A percentile compares a stretch with the other conserved stretches of the same genome.
phyloP scores from a whole-genome alignment of 176 grass and related monocot species.

The Phyllostachys edulis region DNA sequence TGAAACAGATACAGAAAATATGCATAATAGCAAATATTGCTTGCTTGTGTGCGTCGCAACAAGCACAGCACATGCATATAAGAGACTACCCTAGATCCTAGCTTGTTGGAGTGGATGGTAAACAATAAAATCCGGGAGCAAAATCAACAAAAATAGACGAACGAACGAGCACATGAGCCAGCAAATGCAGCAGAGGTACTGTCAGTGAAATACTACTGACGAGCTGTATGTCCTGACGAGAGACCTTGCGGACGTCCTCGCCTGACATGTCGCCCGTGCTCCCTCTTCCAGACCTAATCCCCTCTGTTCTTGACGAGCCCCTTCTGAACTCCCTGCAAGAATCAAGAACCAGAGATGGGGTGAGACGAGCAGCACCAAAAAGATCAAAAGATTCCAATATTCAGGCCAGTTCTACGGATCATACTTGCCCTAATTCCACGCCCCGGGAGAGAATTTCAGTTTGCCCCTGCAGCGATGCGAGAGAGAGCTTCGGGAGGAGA shows the following conservation, averaged over 20 bases:
- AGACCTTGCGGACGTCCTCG: conserved; percentile 71
- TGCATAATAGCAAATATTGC: not conserved
- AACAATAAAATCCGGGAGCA: not conserved
- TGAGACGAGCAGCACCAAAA: not conserved
- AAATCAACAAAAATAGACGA: not conserved
- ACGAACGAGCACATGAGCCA: not conserved
- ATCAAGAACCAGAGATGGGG: not conserved
- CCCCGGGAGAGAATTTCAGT: not conserved
- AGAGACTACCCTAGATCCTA: not conserved
- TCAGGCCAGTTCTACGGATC: not conserved
- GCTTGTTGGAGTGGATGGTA: not conserved
- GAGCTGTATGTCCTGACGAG: conserved; percentile 57
- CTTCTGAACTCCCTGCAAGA: conserved; percentile 5
- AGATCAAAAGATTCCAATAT: not conserved
- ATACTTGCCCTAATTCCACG: not conserved
- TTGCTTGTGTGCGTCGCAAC: not conserved
- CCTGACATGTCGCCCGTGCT: conserved; percentile 45
- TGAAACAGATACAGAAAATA: not conserved
- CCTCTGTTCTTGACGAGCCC: not conserved
- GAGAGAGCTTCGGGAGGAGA: not conserved
- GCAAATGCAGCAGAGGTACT: conserved; percentile 1
- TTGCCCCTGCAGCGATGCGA: not conserved
- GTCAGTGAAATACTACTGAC: conserved; percentile 33
- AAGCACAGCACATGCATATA: not conserved
- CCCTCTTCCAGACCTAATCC: conserved; percentile 25